phyloP scores from a whole-genome alignment of 2,329 filamentous ascomycete species.

The Aspergillus pseudoglaucus region DNA sequence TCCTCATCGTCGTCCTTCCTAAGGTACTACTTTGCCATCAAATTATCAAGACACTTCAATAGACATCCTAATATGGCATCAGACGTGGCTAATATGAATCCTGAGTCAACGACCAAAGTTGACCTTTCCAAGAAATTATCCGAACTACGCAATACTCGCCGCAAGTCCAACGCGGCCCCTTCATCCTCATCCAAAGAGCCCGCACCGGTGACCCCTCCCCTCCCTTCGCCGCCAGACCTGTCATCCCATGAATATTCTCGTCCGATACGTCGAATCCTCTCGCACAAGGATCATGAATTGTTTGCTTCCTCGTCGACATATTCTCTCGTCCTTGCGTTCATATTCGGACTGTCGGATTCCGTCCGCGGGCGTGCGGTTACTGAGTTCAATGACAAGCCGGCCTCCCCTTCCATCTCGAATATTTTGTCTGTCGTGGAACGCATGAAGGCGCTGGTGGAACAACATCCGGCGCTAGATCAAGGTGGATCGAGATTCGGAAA shows the following conservation, averaged over 20 bases:
- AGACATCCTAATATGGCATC: neutral
- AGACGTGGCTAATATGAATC: neutral
- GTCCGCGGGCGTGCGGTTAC: constrained; percentile 49
- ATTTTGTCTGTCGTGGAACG: constrained; percentile 66
- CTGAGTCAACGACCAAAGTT: constrained; percentile 18
- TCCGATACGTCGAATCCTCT: constrained; percentile 75
- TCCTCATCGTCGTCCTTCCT: neutral
- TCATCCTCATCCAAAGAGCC: constrained; percentile 39
- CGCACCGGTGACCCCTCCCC: constrained; percentile 66
- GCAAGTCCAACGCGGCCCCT: constrained; percentile 20
- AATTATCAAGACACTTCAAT: constrained; percentile 3
- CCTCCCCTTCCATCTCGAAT: constrained; percentile 55
- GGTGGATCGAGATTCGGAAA: constrained; percentile 91
- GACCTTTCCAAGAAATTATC: constrained; percentile 37
- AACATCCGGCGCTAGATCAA: constrained; percentile 75
- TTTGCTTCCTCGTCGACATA: constrained; percentile 75
- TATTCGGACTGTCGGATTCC: constrained; percentile 79
- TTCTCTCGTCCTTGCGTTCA: constrained; percentile 70
- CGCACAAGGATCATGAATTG: constrained; percentile 68
- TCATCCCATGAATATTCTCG: constrained; percentile 55
- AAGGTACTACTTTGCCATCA: neutral
- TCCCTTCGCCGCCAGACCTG: constrained; percentile 62
- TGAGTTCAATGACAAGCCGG: constrained; percentile 21
- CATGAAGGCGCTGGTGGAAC: constrained; percentile 58
- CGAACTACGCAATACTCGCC: constrained; percentile 28